These are phyloP conservation scores for Ogataea siamensis DNA, from an alignment of 805 yeast species.

Conservation along the genomic window DNA sequence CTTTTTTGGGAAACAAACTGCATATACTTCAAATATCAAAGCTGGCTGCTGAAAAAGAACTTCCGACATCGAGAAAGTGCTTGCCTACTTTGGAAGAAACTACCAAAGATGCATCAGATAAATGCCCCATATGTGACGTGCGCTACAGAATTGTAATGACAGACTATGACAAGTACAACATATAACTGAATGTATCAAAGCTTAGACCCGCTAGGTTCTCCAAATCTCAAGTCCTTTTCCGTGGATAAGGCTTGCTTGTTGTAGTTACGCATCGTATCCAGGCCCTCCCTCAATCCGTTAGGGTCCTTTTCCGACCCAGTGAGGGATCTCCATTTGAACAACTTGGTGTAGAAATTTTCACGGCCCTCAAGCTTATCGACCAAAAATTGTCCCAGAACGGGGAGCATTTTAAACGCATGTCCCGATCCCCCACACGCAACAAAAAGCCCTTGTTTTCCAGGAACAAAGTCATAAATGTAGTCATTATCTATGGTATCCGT, in stretches of 20 bases:
- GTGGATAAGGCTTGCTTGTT: slow-evolving; percentile 22
- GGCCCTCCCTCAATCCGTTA: slow-evolving; percentile 30
- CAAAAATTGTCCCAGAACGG: slow-evolving; percentile 33
- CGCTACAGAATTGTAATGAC: slow-evolving; percentile 63
- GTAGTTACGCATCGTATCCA: slow-evolving; percentile 20
- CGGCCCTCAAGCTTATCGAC: slow-evolving; percentile 35
- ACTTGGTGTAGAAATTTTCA: slow-evolving; percentile 30
- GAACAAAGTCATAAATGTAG: slow-evolving; percentile 34
- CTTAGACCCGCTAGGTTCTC: no score
- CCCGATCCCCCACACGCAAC: slow-evolving; percentile 38
- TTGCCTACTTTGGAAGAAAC: slow-evolving; percentile 52
- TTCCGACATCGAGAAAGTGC: slow-evolving; percentile 63
- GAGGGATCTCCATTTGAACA: slow-evolving; percentile 36
- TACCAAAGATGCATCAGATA: slow-evolving; percentile 53
- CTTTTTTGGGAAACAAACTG: slow-evolving; percentile 57
- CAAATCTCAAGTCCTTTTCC: slow-evolving; percentile 15
- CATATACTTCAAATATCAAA: slow-evolving; percentile 68
- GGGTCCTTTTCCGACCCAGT: slow-evolving; percentile 26
- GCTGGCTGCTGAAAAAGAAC: slow-evolving; percentile 55
- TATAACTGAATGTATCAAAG: no score
- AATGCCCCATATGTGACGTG: slow-evolving; percentile 54
- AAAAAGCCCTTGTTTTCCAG: slow-evolving; percentile 30
- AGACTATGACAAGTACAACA: slow-evolving; percentile 42
- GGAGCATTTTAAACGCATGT: slow-evolving; percentile 37
- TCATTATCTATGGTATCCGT: slow-evolving; percentile 36